phyloP scores from a whole-genome alignment of 192 early-diverging fungal species.

The Backusella westeae region DNA sequence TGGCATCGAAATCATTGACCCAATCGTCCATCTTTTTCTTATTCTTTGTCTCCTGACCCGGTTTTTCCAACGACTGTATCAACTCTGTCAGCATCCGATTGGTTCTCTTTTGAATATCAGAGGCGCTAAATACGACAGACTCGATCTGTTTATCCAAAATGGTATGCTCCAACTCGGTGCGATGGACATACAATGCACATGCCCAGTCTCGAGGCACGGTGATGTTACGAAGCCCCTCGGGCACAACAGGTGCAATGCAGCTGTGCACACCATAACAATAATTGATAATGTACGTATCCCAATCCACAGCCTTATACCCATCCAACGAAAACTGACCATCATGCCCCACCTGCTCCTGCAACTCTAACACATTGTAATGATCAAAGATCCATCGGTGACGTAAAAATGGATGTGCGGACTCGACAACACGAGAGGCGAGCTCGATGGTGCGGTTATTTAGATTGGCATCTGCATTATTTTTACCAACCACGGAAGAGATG shows the following conservation, averaged over 20 bases:
- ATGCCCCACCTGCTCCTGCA: constrained; percentile 6
- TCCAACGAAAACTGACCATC: constrained; percentile 19
- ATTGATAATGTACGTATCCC: constrained; percentile 29
- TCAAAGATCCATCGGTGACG: constrained; percentile 28
- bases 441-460: constrained; percentile 16
- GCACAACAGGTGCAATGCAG: constrained; percentile 22
- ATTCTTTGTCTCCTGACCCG: constrained; percentile 19
- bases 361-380: constrained; percentile 16
- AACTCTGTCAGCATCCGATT: constrained; percentile 34
- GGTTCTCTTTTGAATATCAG: constrained; percentile 35
- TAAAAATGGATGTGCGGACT: constrained; percentile 35
- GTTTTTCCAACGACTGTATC: constrained; percentile 27
- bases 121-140: constrained; percentile 26
- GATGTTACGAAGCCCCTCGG: constrained; percentile 16
- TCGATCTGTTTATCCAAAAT: constrained; percentile 34
- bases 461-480: constrained; percentile 8
- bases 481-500: constrained; percentile 14
- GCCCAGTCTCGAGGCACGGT: constrained; percentile 25
- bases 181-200: constrained; percentile 29
- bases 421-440: constrained; percentile 20
- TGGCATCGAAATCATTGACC: constrained; percentile 37
- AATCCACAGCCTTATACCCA: constrained; percentile 7
- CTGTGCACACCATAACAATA: constrained; percentile 32
- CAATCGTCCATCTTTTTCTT: constrained; percentile 34
- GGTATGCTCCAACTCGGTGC: background rate